phyloP scores from a whole-genome alignment of 345 rosid species.

The Populus simonii region DNA sequence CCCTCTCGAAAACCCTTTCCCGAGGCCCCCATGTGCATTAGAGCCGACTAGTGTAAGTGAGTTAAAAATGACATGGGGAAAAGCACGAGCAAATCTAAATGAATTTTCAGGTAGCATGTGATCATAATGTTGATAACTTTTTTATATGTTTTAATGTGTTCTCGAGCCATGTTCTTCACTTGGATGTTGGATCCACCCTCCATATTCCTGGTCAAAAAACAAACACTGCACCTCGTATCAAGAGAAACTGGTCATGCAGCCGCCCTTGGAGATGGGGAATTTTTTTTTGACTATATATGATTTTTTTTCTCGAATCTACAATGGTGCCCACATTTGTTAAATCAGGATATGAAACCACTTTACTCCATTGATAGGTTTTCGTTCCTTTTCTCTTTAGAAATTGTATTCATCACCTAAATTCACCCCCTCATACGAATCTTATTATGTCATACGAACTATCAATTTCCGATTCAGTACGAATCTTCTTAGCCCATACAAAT shows the following conservation, averaged over 20 bases:
- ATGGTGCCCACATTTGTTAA: neutral
- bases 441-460: too few species aligned
- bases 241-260: slow-evolving; percentile 14
- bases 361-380: neutral
- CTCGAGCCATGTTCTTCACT: neutral
- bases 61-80: neutral
- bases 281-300: neutral
- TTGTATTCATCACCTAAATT: neutral
- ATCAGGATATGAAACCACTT: neutral
- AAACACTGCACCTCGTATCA: neutral
- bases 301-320: neutral
- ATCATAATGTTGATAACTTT: neutral
- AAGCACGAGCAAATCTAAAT: neutral
- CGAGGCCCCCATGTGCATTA: neutral
- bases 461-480: too few species aligned
- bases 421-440: too few species aligned
- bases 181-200: neutral
- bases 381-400: neutral
- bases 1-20: neutral
- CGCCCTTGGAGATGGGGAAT: slow-evolving; percentile 4
- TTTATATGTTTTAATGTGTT: neutral
- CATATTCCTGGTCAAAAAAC: slow-evolving; percentile 1
- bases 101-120: neutral
- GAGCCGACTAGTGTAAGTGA: neutral
- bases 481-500: too few species aligned